These are phyloP conservation scores for Hericium erinaceus DNA, from an alignment of 768 basidiomycete species.

Conservation along the genomic window DNA sequence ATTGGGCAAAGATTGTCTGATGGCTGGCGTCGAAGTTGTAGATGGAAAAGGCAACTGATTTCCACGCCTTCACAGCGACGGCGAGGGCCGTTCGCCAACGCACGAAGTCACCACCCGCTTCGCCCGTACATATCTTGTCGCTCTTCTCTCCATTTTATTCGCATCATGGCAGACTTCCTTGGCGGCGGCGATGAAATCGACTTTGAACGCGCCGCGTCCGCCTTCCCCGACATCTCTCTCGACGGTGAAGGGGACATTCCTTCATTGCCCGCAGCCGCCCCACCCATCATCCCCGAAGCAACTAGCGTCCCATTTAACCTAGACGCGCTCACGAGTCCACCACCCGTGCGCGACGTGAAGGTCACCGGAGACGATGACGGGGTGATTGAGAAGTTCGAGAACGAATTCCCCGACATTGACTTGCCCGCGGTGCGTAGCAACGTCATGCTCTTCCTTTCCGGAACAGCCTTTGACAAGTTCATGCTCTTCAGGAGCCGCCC, in stretches of 20 bases:
- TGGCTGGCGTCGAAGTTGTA: too few species aligned
- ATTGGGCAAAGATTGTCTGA: too few species aligned
- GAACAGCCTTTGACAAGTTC: background rate
- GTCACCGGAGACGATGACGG: conserved; percentile 75
- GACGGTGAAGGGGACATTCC: conserved; percentile 56
- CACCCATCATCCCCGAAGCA: conserved; percentile 9
- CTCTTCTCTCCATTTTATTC: background rate
- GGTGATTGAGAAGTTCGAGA: conserved; percentile 70
- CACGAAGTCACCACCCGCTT: background rate
- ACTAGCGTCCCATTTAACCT: conserved; percentile 40
- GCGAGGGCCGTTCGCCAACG: background rate
- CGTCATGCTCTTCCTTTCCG: conserved; percentile 3
- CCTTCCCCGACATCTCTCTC: conserved; percentile 78
- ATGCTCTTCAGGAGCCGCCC: conserved; percentile 1
- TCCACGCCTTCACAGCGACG: background rate
- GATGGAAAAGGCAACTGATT: background rate
- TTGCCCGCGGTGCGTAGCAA: conserved; percentile 29
- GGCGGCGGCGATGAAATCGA: conserved; percentile 51
- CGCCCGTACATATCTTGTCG: background rate
- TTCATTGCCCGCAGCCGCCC: conserved; percentile 25
- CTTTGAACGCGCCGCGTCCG: conserved; percentile 72
- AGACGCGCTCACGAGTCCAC: conserved; percentile 50
- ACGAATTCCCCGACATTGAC: conserved; percentile 76
- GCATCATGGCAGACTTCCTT: conserved; percentile 27
- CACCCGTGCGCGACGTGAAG: conserved; percentile 46